Base-by-base conservation (phyloP, 2,329 filamentous ascomycete species). In the Scopulariopsis brevicaulis region DNA sequence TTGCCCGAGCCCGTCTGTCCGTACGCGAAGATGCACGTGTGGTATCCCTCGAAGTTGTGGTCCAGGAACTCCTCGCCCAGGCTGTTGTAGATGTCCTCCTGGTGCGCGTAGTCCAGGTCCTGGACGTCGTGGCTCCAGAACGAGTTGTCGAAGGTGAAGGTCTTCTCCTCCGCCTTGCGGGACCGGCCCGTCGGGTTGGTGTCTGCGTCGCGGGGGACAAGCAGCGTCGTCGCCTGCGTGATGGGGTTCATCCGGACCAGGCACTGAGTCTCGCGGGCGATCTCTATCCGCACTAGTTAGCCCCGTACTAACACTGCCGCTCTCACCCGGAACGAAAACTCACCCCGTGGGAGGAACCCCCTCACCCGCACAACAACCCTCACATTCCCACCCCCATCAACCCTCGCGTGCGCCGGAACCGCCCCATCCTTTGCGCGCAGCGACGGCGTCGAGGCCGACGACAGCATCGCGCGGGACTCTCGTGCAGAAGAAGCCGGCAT, bases 11-110 rank as follows among this genome's bases (percentile, higher is more conserved):
- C 94, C 0, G 94, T 99, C 76, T 99, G 94, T 12, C 94, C 94
- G 67, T 99, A 97, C 60, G 94, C 94, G 69, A 99, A 97, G 64
- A 99, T 99, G 71, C 94, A 99, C 0, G 94, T 99, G 73, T 99
- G 93, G 75, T 99, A 99, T 62, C 94, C 94, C 69, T 96, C 92
- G 66, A 99, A 99, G 74, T 99, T 99, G 79, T 99, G 94, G 71
- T 99, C 94, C 62, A 99, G 81, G 64, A 99, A 97, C 68, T 97
- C 94, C 70, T 96, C 91, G 58, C 94, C 94, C 25, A 99, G 81
- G 60, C 87, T 88, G 67, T 94, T 90, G 77, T 99, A 97, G 58
- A 99, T 87, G 66, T 96, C 89, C 66, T 91, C 89, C 70, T 99
- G 94, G 61, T 87, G 82, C 3, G 94, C 92, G 69, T 96, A 99